Evolutionary conservation across 148 eudicot species (phyloP).

Genomic region (Diospyros lotus): DNA sequence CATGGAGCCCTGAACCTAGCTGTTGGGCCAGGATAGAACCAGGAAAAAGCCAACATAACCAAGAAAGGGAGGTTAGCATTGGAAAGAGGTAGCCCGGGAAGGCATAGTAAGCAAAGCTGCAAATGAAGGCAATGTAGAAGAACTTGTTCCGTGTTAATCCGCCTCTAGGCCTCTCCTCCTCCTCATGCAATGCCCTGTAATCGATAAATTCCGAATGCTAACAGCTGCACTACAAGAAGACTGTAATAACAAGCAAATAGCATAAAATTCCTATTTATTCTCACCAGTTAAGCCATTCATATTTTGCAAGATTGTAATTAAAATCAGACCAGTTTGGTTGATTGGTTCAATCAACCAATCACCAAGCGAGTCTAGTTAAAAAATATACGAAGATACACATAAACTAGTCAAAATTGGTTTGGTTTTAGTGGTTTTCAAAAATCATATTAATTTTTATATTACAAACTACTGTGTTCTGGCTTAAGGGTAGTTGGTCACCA

Average conservation of each 20-base stretch:
- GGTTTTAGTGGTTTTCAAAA: too few relatives aligned
- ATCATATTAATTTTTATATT: too few relatives aligned
- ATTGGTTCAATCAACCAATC: too few relatives aligned
- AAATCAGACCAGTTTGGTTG: too few relatives aligned
- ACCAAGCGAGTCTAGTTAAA: too few relatives aligned
- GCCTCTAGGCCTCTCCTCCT: slow-evolving; percentile 53
- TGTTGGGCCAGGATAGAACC: slow-evolving; percentile 66
- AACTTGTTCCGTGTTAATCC: slow-evolving; percentile 65
- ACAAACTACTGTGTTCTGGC: too few relatives aligned
- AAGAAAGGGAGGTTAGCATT: slow-evolving; percentile 65
- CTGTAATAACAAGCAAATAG: neutral
- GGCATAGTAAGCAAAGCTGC: slow-evolving; percentile 68
- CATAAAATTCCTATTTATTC: neutral
- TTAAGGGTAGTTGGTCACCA: too few relatives aligned
- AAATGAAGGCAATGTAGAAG: slow-evolving; percentile 59
- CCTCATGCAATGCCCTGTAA: slow-evolving; percentile 84
- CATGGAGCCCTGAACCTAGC: slow-evolving; percentile 72
- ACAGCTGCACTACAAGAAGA: neutral
- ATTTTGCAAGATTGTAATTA: too few relatives aligned
- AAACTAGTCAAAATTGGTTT: too few relatives aligned
- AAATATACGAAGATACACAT: too few relatives aligned
- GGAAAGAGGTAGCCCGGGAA: slow-evolving; percentile 72
- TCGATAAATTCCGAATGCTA: neutral
- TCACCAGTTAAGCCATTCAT: too few relatives aligned
- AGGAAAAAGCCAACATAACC: slow-evolving; percentile 79